Base-by-base conservation (phyloP, 345 rosid species). In the Sonneratia caseolaris region DNA sequence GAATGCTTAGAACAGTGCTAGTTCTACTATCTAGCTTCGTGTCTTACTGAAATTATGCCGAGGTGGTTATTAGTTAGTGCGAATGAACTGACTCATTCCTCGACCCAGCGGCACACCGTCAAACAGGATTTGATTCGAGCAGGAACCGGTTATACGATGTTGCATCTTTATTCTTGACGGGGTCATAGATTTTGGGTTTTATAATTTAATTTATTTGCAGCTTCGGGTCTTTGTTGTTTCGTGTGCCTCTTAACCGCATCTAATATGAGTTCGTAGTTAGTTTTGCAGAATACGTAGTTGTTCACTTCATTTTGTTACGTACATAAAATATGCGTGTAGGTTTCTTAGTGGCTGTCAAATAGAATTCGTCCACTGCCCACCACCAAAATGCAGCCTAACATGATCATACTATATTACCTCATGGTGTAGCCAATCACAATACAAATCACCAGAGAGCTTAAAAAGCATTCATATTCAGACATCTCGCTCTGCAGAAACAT, bases 161-260 rank as follows among this genome's bases (percentile, higher is more conserved):
- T 62, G 66, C 18, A 4, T 32, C 66, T 62, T 62, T 38, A 27
- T 62, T 62, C 66, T 24, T 35, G 18, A 35, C 32, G 18, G 32
- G 73, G 48, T 38, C 45, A 70, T 38, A 59, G 56, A 70, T 55
- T 70, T 55, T 55, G 73, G 66, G 56, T 55, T 70, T 15, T 64
- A 55, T 27, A 19, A 5, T 45, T 32, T 27, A 19, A 5, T 45
- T 32, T 48, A 35, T 49, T 21, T 15, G 71, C 3, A 45, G 61
- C 7, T 18, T 24, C 32, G 35, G 37, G 48, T 1, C 35, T 69
- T 27, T 3, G 3, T 59, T 24, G 14, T 21, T 21, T 24, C 6
- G 35, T 22, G 32, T 5, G 22, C 64, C 35, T 59, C 15, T 22
- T 59, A 8, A 24, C 24, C 7, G 9, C 6, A 53, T 4, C n/a